Evolutionary conservation across 257 asterid species (phyloP).

Genomic region (Solanum pinnatisectum): DNA sequence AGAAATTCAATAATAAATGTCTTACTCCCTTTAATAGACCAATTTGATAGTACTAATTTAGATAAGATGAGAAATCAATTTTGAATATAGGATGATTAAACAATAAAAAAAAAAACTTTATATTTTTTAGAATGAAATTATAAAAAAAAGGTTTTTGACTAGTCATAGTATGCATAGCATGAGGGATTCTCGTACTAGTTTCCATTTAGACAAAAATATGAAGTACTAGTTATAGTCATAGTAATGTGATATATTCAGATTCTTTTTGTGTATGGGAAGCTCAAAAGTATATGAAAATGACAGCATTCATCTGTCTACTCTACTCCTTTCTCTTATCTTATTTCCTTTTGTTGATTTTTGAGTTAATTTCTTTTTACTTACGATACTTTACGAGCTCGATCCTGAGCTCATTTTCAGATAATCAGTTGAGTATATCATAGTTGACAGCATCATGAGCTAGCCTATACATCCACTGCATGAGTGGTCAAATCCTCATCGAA

Average conservation of each 20-base stretch:
- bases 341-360: background rate
- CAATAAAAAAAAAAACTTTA: too few species aligned
- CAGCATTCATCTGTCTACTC: background rate
- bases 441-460: too few species aligned
- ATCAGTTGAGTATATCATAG: too few species aligned
- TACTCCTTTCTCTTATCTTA: background rate
- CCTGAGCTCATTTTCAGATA: background rate
- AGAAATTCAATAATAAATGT: background rate
- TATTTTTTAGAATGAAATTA: background rate
- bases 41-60: background rate
- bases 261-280: background rate
- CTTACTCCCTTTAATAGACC: background rate
- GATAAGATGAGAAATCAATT: background rate
- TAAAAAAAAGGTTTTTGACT: background rate
- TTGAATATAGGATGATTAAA: background rate
- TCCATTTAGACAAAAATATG: conserved; percentile 9
- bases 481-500: too few species aligned
- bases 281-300: conserved; percentile 31
- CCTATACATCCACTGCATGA: too few species aligned
- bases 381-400: rapidly evolving
- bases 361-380: background rate
- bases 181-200: conserved; percentile 41
- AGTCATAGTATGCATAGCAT: background rate
- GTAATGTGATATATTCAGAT: background rate
- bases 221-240: background rate